Percentiles rank a stretch among this genome's conserved stretches.
These are phyloP conservation scores for Berkeleyomyces basicola DNA, from an alignment of 2,329 filamentous ascomycete species.

Conservation along the genomic window DNA sequence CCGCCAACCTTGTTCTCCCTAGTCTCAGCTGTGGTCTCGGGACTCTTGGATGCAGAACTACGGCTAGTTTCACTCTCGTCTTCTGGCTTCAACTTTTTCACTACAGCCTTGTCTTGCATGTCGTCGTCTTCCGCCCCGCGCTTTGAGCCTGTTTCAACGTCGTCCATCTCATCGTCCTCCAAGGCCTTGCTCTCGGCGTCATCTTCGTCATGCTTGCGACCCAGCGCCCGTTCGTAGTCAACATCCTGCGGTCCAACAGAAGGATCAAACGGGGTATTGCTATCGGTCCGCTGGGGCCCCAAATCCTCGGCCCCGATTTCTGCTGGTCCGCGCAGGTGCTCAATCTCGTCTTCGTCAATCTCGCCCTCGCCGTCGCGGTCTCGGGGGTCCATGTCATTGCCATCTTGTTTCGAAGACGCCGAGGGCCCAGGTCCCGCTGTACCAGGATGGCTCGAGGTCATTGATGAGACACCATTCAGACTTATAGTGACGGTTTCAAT, in stretches of 20 bases:
- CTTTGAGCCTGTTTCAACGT: conserved; percentile 30
- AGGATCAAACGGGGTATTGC: conserved; percentile 16
- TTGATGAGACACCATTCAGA: conserved; percentile 49
- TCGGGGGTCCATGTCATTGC: conserved; percentile 12
- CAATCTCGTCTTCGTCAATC: conserved; percentile 40
- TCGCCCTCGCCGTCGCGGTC: conserved; percentile 14
- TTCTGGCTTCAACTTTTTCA: conserved; percentile 32
- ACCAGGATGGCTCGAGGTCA: conserved; percentile 15
- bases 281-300: conserved; percentile 47
- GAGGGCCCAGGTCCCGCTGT: background rate
- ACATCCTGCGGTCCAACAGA: conserved; percentile 36
- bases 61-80: conserved; percentile 21
- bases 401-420: conserved; percentile 10
- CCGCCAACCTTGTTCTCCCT: background rate
- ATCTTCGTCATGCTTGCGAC: conserved; percentile 28
- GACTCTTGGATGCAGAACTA: background rate
- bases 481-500: conserved; percentile 69
- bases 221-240: conserved; percentile 44
- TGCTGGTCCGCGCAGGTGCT: conserved; percentile 71
- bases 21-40: background rate
- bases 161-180: conserved; percentile 20
- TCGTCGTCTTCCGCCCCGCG: conserved; percentile 35
- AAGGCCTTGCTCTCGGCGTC: conserved; percentile 15
- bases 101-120: conserved; percentile 22
- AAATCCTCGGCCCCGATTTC: conserved; percentile 76